Evolutionary conservation across 495 filamentous ascomycete species (phyloP), one percentile per base, ranked within the genome.

Genomic region (Neurospora discreta): DNA sequence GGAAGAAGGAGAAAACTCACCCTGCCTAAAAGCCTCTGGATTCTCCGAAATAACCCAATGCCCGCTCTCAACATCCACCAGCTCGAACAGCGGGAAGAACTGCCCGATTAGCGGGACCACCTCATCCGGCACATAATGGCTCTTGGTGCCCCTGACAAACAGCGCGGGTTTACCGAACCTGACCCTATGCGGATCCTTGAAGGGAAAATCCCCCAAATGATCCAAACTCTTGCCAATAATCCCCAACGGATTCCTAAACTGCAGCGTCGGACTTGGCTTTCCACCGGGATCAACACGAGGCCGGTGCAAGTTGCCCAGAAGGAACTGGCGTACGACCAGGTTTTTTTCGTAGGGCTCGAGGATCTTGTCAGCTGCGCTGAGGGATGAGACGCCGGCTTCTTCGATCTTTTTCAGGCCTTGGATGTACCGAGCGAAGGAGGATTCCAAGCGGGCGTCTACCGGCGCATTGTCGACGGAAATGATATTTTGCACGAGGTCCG

Each of bases 11-110:
- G 41, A 69, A 69, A 15, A 79, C 88, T 80, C 80, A 96, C 93
- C 91, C 84, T 88, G 83, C 77, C 91, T 86, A 77, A 99, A 99
- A 3, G 83, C 90, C 78, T 95, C 91, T 0, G 95, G 95, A 71
- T 94, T 92, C 84, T 98, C 95, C 11, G 92, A 93, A 74, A 96
- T 95, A 0, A 99, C 83, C 95, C 95, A 98, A 78, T 99, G 95
- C 0, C 95, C 95, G 6, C 90, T 87, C 23, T 97, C 92, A 41
- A 98, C 87, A 82, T 97, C 94, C 16, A 85, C 88, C 40, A 98
- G 77, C 76, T 87, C 80, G 71, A 97, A 95, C 46, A 86, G 83
- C 38, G 95, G 95, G 79, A 98, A 99, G 80, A 98, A 98, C 73
- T 86, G 85, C 26, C 94, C 96, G 73, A 97, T 93, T 5, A 91